These are phyloP conservation scores for Phytophthora kernoviae DNA, from an alignment of 352 stramenopile species.

Conservation along the genomic window DNA sequence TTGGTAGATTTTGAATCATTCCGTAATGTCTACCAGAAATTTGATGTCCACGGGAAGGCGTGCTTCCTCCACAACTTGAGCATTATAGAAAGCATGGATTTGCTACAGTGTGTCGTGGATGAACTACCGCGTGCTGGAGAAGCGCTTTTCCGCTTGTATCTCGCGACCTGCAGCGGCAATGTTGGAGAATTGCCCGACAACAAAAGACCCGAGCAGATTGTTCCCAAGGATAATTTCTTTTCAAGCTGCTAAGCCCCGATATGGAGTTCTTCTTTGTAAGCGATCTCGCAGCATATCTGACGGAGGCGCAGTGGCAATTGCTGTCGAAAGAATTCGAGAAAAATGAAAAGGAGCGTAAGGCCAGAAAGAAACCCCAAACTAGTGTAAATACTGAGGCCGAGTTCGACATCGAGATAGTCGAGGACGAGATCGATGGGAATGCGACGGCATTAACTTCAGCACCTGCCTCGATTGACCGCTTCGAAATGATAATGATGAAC, in stretches of 20 bases:
- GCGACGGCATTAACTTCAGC: constrained; percentile 9
- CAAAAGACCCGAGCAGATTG: constrained; percentile 1
- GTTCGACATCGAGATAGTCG: constrained; percentile 18
- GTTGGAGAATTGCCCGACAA: constrained; percentile 20
- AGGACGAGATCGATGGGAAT: constrained; percentile 24
- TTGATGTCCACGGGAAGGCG: constrained; percentile 59
- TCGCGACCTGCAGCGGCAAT: constrained; percentile 43
- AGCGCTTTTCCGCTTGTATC: constrained; percentile 66
- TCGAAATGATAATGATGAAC: constrained; percentile 68
- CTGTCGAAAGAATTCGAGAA: constrained; percentile 73
- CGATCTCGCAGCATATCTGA: constrained; percentile 61
- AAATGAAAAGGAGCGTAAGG: constrained; percentile 39
- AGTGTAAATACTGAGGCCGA: constrained; percentile 11
- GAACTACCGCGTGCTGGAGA: constrained; percentile 61
- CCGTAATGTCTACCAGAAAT: constrained; percentile 67
- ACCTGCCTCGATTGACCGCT: constrained; percentile 45
- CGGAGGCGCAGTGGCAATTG: constrained; percentile 67
- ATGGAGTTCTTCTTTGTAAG: constrained; percentile 80
- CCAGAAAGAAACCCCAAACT: constrained; percentile 21
- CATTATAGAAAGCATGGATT: constrained; percentile 52
- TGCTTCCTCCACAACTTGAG: constrained; percentile 70
- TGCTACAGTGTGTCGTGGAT: constrained; percentile 60
- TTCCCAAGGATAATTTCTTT: constrained; percentile 63
- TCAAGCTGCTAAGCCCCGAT: constrained; percentile 54
- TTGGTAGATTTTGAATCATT: constrained; percentile 72